Conservation (phyloP, 2,329 filamentous ascomycete genomes). For the Davidsoniella neocaledoniae region DNA sequence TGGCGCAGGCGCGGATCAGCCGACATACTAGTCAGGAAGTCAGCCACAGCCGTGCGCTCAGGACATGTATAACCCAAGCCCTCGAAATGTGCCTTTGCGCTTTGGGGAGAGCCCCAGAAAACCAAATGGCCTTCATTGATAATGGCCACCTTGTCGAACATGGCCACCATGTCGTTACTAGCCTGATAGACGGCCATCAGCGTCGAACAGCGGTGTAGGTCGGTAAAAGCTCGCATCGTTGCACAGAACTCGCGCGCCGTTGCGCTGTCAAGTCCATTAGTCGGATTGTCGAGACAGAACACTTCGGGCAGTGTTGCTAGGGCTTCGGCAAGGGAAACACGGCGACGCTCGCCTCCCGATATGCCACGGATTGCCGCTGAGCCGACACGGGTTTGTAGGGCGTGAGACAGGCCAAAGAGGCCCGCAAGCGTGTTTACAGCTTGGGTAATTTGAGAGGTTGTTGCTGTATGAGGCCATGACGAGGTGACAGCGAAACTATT, state of each 20-base stretch:
- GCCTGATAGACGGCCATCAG: conserved; percentile 11
- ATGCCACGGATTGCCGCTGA: conserved; percentile 49
- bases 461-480: conserved; percentile 40
- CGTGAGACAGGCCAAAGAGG: conserved; percentile 49
- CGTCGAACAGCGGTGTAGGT: conserved; percentile 6
- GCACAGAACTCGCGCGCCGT: conserved; percentile 8
- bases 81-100: conserved; percentile 52
- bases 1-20: neutral
- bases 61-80: conserved; percentile 59
- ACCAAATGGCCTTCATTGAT: conserved; percentile 19
- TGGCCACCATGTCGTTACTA: conserved; percentile 1
- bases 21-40: conserved; percentile 42
- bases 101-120: conserved; percentile 48
- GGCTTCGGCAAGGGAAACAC: conserved; percentile 60
- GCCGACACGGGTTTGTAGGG: conserved; percentile 50
- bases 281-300: conserved; percentile 11
- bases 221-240: conserved; percentile 9
- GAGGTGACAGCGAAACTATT: conserved; percentile 42
- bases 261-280: conserved; percentile 10
- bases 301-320: conserved; percentile 21
- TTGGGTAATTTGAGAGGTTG: conserved; percentile 23
- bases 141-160: conserved; percentile 12
- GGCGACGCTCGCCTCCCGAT: conserved; percentile 51
- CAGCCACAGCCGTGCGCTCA: conserved; percentile 51
- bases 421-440: conserved; percentile 18